These are phyloP conservation scores for Aspergillus leporis DNA, from an alignment of 495 filamentous ascomycete species.

Conservation along the genomic window DNA sequence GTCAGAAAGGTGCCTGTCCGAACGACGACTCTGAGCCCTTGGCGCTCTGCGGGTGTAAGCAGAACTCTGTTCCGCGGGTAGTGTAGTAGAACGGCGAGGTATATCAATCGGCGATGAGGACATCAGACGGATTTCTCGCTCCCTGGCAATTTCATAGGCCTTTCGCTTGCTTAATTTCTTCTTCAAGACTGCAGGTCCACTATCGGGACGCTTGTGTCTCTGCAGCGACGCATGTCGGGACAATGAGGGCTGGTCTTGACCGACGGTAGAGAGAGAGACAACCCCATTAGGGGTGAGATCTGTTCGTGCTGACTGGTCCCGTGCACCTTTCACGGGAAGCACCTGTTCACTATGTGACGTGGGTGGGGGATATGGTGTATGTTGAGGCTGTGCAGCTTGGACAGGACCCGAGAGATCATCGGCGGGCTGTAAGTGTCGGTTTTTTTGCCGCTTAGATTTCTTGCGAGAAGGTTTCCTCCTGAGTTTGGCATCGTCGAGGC, in stretches of 20 bases:
- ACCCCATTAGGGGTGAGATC: conserved; percentile 41
- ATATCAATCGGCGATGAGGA: conserved; percentile 62
- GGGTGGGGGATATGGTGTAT: conserved; percentile 24
- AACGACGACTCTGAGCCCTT: conserved; percentile 56
- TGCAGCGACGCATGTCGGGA: conserved; percentile 63
- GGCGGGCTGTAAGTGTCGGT: conserved; percentile 33
- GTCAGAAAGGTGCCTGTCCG: conserved; percentile 66
- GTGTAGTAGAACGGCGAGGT: conserved; percentile 58
- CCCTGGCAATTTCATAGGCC: conserved; percentile 69
- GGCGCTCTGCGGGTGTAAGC: conserved; percentile 64
- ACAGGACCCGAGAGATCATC: conserved; percentile 29
- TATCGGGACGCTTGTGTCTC: conserved; percentile 58
- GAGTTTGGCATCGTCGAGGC: conserved; percentile 19
- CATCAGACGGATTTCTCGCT: conserved; percentile 87
- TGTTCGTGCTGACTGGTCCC: conserved; percentile 26
- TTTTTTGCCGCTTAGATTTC: conserved; percentile 41
- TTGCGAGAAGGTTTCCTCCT: conserved; percentile 46
- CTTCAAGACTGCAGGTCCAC: conserved; percentile 53
- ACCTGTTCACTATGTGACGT: conserved; percentile 23
- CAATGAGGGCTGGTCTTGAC: conserved; percentile 38
- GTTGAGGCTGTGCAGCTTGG: conserved; percentile 37
- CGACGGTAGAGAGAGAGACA: conserved; percentile 44
- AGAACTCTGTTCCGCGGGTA: conserved; percentile 42
- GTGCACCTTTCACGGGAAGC: conserved; percentile 21
- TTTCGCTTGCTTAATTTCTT: conserved; percentile 79